Conservation (phyloP, 306 rosid genomes). For the Trifolium pratense region DNA sequence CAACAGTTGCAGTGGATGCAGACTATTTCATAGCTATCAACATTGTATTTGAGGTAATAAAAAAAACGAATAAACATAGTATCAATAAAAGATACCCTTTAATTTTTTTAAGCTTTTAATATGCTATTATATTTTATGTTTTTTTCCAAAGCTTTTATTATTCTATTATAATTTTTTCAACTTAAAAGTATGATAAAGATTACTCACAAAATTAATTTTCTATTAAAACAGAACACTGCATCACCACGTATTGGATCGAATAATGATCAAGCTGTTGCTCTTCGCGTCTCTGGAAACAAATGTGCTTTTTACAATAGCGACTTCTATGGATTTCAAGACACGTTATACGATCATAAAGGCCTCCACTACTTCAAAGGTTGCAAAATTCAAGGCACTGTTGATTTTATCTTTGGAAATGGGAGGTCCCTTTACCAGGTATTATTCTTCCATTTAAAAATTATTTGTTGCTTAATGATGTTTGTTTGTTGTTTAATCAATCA, state of each 20-base stretch:
- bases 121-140: background rate
- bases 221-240: slow-evolving; percentile 58
- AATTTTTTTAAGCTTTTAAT: background rate
- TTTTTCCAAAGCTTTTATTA: background rate
- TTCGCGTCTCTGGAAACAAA: slow-evolving; percentile 66
- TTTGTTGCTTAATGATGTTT: background rate
- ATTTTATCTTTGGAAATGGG: slow-evolving; percentile 72
- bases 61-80: background rate
- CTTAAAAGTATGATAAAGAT: too few species aligned
- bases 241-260: slow-evolving; percentile 41
- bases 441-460: background rate
- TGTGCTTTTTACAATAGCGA: slow-evolving; percentile 66
- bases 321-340: slow-evolving; percentile 70
- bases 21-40: slow-evolving; percentile 60
- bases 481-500: background rate
- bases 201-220: too few species aligned
- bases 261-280: slow-evolving; percentile 67
- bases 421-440: slow-evolving; percentile 70
- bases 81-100: too few species aligned
- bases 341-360: slow-evolving; percentile 72
- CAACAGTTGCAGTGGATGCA: slow-evolving; percentile 44
- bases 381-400: slow-evolving; percentile 74
- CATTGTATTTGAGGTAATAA: slow-evolving; percentile 65
- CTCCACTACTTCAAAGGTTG: slow-evolving; percentile 72
- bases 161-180: too few species aligned